Conservation (phyloP, 192 early-diverging fungal species). For the Backusella parvicylindrica region DNA sequence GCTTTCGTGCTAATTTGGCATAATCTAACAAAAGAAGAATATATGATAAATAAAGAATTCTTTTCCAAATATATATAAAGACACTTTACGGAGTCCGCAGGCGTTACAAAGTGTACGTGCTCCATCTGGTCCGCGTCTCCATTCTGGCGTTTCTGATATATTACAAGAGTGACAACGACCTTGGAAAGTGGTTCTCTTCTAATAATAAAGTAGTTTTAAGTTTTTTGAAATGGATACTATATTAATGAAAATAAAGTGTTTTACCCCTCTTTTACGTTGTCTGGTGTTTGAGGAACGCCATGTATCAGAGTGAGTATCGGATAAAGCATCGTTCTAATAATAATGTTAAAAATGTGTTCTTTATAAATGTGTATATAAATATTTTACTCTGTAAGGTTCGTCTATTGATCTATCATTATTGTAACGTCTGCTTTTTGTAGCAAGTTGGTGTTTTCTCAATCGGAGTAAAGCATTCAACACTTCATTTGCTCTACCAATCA, state of each 20-base stretch:
- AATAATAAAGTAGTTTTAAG: neutral
- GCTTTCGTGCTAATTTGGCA: slow-evolving; percentile 16
- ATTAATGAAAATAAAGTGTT: neutral
- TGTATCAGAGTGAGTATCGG: neutral
- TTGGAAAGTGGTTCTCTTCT: slow-evolving; percentile 59
- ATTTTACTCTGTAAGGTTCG: neutral
- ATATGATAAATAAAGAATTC: slow-evolving; percentile 1
- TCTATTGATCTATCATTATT: neutral
- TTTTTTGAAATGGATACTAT: too few relatives aligned
- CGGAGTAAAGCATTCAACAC: slow-evolving; percentile 17
- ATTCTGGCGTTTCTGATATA: slow-evolving; percentile 89
- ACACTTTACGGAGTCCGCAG: slow-evolving; percentile 78
- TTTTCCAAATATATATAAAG: neutral
- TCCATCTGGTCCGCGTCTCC: slow-evolving; percentile 91
- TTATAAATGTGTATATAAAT: neutral
- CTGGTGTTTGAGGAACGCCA: neutral
- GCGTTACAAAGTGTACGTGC: slow-evolving; percentile 94
- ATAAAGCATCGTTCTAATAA: neutral
- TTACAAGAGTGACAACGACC: slow-evolving; percentile 77
- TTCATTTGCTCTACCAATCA: slow-evolving; percentile 24
- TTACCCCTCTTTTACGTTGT: slow-evolving; percentile 30
- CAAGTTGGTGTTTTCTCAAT: slow-evolving; percentile 20
- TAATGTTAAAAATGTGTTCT: neutral
- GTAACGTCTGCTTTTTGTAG: neutral
- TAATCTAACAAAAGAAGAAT: slow-evolving; percentile 5